These are phyloP conservation scores for Acacia crassicarpa DNA, from an alignment of 306 rosid species.

Conservation along the genomic window DNA sequence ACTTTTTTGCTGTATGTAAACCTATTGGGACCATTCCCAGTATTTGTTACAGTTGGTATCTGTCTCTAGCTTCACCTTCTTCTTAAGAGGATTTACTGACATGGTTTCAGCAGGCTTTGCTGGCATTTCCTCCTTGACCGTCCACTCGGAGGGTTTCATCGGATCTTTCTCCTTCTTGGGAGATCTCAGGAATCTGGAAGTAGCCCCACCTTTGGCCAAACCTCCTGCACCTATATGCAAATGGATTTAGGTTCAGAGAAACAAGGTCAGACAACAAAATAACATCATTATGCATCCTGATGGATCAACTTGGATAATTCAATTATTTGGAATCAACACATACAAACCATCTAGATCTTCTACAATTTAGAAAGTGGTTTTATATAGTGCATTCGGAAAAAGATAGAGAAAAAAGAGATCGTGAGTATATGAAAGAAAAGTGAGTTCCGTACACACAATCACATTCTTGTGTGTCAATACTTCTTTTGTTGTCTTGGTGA, in stretches of 20 bases:
- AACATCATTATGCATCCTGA: not conserved
- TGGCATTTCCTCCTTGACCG: constrained; percentile 1
- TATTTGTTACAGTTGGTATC: not conserved
- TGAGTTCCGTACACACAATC: not conserved
- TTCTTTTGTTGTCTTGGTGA: not conserved
- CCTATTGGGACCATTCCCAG: not conserved
- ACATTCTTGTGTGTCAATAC: not conserved
- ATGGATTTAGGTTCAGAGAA: constrained; percentile 10
- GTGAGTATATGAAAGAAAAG: not conserved
- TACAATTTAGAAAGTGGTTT: not conserved
- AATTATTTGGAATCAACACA: not conserved
- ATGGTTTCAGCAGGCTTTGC: not conserved
- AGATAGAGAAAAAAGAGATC: no score
- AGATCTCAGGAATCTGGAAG: not conserved
- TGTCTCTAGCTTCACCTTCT: constrained; percentile 30
- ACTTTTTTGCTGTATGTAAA: no score
- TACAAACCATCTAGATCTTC: not conserved
- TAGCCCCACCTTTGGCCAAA: not conserved
- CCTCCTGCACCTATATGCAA: constrained; percentile 2
- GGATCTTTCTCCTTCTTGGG: not conserved
- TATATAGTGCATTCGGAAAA: no score
- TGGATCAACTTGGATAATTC: not conserved
- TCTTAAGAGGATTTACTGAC: constrained; percentile 30
- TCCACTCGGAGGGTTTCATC: not conserved
- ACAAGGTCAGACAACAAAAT: not conserved